Evolutionary conservation across 129 eudicot genomes (phyloP).

Genomic region (Logfia minima): DNA sequence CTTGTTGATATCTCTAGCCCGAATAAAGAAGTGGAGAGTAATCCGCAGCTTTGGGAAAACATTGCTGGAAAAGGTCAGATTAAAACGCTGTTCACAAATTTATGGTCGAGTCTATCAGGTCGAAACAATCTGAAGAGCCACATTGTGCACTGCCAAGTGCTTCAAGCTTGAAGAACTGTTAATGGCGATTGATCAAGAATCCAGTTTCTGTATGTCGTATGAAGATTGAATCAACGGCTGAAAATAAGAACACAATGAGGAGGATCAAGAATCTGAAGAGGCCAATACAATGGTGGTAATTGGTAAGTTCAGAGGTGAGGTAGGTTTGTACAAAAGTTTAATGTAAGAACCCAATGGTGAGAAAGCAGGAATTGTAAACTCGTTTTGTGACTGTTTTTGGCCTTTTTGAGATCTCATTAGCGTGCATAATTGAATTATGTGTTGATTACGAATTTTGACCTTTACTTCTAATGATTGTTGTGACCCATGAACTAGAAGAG

Average conservation of each 20-base stretch:
- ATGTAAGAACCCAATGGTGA: constrained; percentile 31
- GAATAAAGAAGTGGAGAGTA: constrained; percentile 75
- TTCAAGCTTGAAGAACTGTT: constrained; percentile 67
- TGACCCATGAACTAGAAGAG: background rate
- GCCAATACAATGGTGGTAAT: background rate
- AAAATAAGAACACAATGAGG: constrained; percentile 26
- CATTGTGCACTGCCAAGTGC: constrained; percentile 96
- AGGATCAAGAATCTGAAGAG: constrained; percentile 1
- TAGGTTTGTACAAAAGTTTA: constrained; percentile 35
- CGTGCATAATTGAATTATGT: constrained; percentile 28
- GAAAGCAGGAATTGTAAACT: constrained; percentile 29
- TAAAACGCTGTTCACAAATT: constrained; percentile 66
- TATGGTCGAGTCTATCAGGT: constrained; percentile 96
- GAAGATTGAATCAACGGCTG: constrained; percentile 10
- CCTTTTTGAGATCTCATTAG: constrained; percentile 25
- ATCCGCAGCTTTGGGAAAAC: constrained; percentile 93
- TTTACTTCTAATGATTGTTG: background rate
- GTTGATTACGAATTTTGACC: constrained; percentile 1
- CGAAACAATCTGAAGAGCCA: constrained; percentile 85
- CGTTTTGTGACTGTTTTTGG: constrained; percentile 25
- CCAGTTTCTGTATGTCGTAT: background rate
- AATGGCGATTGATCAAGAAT: constrained; percentile 1
- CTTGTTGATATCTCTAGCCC: constrained; percentile 83
- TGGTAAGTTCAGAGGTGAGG: constrained; percentile 22
- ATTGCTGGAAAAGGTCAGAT: constrained; percentile 82